Conservation (phyloP, 768 basidiomycete genomes). For the Infundibulicybe gibba region DNA sequence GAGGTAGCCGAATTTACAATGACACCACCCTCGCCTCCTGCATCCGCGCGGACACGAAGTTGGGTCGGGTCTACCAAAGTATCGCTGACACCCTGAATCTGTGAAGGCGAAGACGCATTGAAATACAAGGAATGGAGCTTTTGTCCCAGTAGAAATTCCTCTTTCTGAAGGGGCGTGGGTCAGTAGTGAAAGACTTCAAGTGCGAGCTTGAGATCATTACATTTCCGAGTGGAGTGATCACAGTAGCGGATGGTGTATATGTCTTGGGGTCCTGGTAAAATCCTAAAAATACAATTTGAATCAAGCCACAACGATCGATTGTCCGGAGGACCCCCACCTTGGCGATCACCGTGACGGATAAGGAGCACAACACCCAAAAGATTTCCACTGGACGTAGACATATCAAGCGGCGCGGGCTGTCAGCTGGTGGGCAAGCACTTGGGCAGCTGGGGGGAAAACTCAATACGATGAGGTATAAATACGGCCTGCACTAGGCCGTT, state of each 20-base stretch:
- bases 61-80: slow-evolving; percentile 32
- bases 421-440: too few species aligned
- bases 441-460: too few species aligned
- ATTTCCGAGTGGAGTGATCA: slow-evolving; percentile 67
- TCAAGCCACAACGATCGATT: not conserved
- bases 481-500: too few species aligned
- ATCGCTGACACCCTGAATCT: slow-evolving; percentile 41
- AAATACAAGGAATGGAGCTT: slow-evolving; percentile 52
- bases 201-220: slow-evolving; percentile 29
- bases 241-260: slow-evolving; percentile 52
- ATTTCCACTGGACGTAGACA: slow-evolving; percentile 22
- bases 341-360: slow-evolving; percentile 57
- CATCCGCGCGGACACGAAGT: slow-evolving; percentile 55
- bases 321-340: slow-evolving; percentile 22
- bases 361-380: slow-evolving; percentile 56
- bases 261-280: slow-evolving; percentile 63
- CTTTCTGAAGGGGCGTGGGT: slow-evolving; percentile 28
- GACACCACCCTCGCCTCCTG: slow-evolving; percentile 66
- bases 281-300: slow-evolving; percentile 24
- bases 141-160: slow-evolving; percentile 57
- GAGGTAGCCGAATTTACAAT: slow-evolving; percentile 65
- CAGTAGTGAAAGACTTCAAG: not conserved
- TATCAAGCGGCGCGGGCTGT: not conserved
- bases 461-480: too few species aligned
- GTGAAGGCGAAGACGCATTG: slow-evolving; percentile 46